Percentiles rank a stretch among this genome's conserved stretches.
phyloP scores from a whole-genome alignment of 2,329 filamentous ascomycete species.

The Sclerotinia borealis region DNA sequence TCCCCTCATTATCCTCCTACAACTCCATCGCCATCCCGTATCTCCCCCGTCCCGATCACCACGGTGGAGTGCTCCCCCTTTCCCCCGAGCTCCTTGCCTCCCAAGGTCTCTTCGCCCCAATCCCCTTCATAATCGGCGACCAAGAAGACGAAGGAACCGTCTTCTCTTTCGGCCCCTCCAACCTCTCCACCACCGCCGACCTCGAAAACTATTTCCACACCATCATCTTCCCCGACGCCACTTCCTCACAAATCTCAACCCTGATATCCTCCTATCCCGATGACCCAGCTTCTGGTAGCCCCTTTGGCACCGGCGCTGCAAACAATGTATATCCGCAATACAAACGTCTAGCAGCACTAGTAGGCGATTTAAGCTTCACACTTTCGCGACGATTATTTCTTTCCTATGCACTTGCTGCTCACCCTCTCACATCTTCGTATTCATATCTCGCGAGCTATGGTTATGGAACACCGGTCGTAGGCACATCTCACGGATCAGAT shows the following conservation, averaged over 20 bases:
- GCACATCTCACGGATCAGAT: constrained; percentile 69
- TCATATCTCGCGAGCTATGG: constrained; percentile 69
- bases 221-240: constrained; percentile 53
- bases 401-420: constrained; percentile 36
- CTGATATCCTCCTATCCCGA: constrained; percentile 49
- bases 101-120: constrained; percentile 49
- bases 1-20: constrained; percentile 62
- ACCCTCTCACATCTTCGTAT: constrained; percentile 59
- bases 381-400: constrained; percentile 63
- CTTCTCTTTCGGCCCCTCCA: constrained; percentile 61
- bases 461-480: constrained; percentile 63
- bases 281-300: constrained; percentile 47
- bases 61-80: constrained; percentile 50
- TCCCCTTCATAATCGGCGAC: constrained; percentile 63
- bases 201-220: constrained; percentile 55
- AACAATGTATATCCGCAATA: constrained; percentile 70
- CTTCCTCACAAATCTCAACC: neutral
- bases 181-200: constrained; percentile 54
- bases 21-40: constrained; percentile 66
- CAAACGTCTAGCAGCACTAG: constrained; percentile 67
- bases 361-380: constrained; percentile 72
- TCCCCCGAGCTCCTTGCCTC: constrained; percentile 55
- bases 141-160: constrained; percentile 77
- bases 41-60: constrained; percentile 61
- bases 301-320: constrained; percentile 60